These are phyloP conservation scores for Nidula microcarpa DNA, from an alignment of 768 basidiomycete species.

Conservation along the genomic window DNA sequence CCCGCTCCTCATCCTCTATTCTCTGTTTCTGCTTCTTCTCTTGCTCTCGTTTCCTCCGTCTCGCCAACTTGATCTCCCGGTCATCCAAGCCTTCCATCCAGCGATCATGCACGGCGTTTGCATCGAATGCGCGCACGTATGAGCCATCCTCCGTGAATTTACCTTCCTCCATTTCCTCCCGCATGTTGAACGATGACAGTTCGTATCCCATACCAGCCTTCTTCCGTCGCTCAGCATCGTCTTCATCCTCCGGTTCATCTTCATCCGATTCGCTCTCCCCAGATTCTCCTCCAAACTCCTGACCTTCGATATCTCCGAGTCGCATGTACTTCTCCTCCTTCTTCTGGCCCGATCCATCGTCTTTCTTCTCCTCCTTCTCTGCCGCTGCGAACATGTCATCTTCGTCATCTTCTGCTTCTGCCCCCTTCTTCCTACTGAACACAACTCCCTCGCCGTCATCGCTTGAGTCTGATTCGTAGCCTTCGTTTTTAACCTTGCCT, in stretches of 20 bases:
- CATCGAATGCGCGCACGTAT: slow-evolving; percentile 84
- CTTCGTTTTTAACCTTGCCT: slow-evolving; percentile 76
- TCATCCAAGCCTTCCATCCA: slow-evolving; percentile 96
- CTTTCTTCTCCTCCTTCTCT: slow-evolving; percentile 53
- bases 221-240: slow-evolving; percentile 69
- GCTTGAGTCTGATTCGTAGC: slow-evolving; percentile 92
- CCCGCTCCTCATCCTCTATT: slow-evolving; percentile 69
- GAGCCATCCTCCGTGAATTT: slow-evolving; percentile 93
- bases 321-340: slow-evolving; percentile 76
- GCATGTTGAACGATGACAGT: slow-evolving; percentile 97
- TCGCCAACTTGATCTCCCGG: slow-evolving; percentile 78
- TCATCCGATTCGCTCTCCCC: slow-evolving; percentile 36
- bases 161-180: slow-evolving; percentile 97
- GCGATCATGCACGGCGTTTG: slow-evolving; percentile 86
- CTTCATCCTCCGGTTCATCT: slow-evolving; percentile 67
- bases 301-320: slow-evolving; percentile 94
- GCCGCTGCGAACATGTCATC: slow-evolving; percentile 81
- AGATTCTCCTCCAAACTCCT: slow-evolving; percentile 69
- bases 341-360: slow-evolving; percentile 30
- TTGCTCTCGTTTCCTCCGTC: slow-evolving; percentile 69
- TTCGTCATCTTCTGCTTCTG: slow-evolving; percentile 52
- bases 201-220: slow-evolving; percentile 93
- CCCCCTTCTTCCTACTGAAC: slow-evolving; percentile 64
- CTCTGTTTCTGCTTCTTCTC: slow-evolving; percentile 71
- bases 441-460: slow-evolving; percentile 97